Conservation (phyloP, 2,329 filamentous ascomycete species). For the Cercospora sojina region DNA sequence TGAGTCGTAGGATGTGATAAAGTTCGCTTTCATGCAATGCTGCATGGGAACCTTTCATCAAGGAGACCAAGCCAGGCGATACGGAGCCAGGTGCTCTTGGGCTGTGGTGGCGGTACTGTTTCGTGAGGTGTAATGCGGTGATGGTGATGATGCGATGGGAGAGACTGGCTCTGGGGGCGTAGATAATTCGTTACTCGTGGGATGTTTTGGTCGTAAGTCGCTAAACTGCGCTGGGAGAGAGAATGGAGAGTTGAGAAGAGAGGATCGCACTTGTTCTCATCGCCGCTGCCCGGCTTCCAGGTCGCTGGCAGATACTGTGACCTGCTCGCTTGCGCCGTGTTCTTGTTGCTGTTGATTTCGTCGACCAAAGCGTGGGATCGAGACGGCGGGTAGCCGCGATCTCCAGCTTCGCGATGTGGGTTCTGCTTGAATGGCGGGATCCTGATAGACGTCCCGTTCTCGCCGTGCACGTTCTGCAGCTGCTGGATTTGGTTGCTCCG, state of each 20-base stretch:
- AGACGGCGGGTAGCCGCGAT: conserved; percentile 28
- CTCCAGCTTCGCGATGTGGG: conserved; percentile 25
- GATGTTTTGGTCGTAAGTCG: neutral
- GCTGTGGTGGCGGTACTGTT: neutral
- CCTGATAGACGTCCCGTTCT: conserved; percentile 8
- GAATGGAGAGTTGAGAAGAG: neutral
- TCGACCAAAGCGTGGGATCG: conserved; percentile 32
- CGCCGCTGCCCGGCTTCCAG: conserved; percentile 34
- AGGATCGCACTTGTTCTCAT: conserved; percentile 6
- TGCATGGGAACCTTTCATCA: neutral
- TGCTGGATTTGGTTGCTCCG: conserved; percentile 11
- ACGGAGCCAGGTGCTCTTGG: neutral
- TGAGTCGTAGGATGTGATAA: neutral
- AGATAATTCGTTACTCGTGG: neutral
- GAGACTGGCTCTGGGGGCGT: neutral
- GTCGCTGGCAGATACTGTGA: conserved; percentile 27
- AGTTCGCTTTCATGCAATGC: neutral
- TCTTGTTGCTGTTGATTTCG: conserved; percentile 18
- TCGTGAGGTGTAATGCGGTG: neutral
- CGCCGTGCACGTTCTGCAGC: conserved; percentile 3
- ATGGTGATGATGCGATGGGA: neutral
- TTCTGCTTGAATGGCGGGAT: conserved; percentile 14
- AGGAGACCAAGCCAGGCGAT: neutral
- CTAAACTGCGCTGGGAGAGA: neutral
- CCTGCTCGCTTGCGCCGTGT: conserved; percentile 27